A percentile compares a stretch with the other conserved stretches of the same genome.
phyloP scores from a whole-genome alignment of 2,329 filamentous ascomycete genomes.

The Diaporthe destruens region DNA sequence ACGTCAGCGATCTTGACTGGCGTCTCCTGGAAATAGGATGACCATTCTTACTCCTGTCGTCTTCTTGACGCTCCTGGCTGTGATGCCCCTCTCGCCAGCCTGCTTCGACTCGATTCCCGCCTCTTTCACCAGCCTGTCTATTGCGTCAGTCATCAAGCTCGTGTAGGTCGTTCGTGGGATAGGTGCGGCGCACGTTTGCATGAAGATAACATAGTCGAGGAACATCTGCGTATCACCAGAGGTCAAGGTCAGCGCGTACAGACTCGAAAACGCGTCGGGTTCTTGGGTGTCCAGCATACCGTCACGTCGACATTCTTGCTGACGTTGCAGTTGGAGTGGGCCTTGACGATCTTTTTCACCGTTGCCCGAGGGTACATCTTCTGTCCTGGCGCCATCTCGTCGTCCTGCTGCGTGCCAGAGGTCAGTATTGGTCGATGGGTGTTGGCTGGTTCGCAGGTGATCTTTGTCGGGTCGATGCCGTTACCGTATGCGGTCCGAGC shows the following conservation, averaged over 20 bases:
- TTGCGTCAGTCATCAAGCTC: slow-evolving; percentile 15
- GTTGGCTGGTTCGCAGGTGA: background rate
- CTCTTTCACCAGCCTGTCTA: slow-evolving; percentile 79
- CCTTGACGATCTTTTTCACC: slow-evolving; percentile 90
- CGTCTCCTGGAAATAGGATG: background rate
- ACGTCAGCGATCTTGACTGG: slow-evolving; percentile 2
- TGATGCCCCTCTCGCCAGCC: slow-evolving; percentile 78
- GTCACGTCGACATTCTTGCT: slow-evolving; percentile 90
- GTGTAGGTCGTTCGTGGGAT: background rate
- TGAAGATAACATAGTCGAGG: slow-evolving; percentile 85
- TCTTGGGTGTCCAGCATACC: slow-evolving; percentile 60
- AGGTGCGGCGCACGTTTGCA: slow-evolving; percentile 67
- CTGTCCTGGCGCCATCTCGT: slow-evolving; percentile 70
- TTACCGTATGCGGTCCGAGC: slow-evolving; percentile 1
- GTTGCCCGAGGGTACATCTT: slow-evolving; percentile 88
- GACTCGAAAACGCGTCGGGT: slow-evolving; percentile 44
- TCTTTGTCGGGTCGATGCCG: background rate
- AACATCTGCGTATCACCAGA: slow-evolving; percentile 71
- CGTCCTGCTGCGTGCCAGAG: background rate
- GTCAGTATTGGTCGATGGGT: slow-evolving; percentile 15
- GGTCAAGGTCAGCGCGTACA: slow-evolving; percentile 46
- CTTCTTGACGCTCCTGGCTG: slow-evolving; percentile 81
- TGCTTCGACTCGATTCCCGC: slow-evolving; percentile 81
- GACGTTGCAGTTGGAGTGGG: slow-evolving; percentile 82
- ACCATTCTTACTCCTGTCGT: slow-evolving; percentile 74